These are phyloP conservation scores for Backusella sp. DNA, from an alignment of 192 early-diverging fungal genomes.

Conservation along the genomic window DNA sequence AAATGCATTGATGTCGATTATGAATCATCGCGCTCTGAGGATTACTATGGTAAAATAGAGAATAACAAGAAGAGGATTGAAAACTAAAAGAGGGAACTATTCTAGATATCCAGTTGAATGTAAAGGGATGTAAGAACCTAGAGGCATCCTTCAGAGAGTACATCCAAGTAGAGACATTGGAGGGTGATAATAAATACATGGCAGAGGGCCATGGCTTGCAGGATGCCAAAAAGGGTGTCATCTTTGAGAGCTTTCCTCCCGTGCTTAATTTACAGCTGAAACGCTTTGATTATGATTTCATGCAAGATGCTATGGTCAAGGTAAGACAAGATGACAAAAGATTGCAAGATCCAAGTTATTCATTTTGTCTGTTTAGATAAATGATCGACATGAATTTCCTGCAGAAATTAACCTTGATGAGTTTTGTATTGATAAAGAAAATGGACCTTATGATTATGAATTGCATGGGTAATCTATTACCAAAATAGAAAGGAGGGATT, in stretches of 20 bases:
- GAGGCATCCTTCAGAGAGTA: conserved; percentile 90
- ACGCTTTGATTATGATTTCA: conserved; percentile 97
- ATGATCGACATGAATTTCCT: conserved; percentile 96
- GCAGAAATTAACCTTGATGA: conserved; percentile 79
- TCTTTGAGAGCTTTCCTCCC: conserved; percentile 89
- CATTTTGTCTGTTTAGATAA: conserved; percentile 55
- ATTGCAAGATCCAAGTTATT: neutral
- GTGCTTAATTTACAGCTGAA: conserved; percentile 96
- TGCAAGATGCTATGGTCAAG: conserved; percentile 88
- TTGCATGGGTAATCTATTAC: conserved; percentile 74
- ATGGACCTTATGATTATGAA: conserved; percentile 71
- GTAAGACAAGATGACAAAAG: conserved; percentile 28
- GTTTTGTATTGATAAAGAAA: conserved; percentile 70
- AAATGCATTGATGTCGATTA: conserved; percentile 94
- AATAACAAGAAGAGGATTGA: too few relatives aligned
- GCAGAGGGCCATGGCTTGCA: conserved; percentile 94
- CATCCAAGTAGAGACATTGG: conserved; percentile 85
- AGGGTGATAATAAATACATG: conserved; percentile 95
- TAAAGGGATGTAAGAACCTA: conserved; percentile 89
- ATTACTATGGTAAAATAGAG: conserved; percentile 80
- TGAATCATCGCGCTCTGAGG: conserved; percentile 91
- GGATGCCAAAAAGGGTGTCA: conserved; percentile 95
- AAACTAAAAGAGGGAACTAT: neutral
- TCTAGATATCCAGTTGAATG: conserved; percentile 93
- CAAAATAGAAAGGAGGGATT: neutral